Evolutionary conservation across 805 yeast genomes (phyloP), one percentile per base, ranked within the genome.

Genomic region (Kodamaea nitidulidarum): DNA sequence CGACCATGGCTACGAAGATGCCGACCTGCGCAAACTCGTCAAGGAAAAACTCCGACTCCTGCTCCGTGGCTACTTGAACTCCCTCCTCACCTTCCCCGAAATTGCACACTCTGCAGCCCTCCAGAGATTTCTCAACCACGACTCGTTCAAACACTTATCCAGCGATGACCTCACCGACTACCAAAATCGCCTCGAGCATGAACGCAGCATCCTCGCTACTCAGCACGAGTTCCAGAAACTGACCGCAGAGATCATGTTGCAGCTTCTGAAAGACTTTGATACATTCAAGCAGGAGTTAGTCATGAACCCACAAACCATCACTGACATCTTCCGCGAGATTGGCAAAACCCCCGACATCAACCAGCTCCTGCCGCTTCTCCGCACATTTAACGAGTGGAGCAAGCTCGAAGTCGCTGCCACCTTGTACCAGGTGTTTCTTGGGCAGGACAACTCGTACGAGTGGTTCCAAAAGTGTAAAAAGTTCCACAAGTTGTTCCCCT

Each of bases 321-420:
- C 75, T 2, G 64, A 71, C 14, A 56, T 91, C 8, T 81, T 91
- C 48, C 53, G 68, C 20, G 95, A 88, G 50, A 66, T 93, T 17
- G 82, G 83, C 38, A 55, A 58, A 3, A 73, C 80, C 28, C 57
- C 64, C 0, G 65, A 63, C 10, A 71, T 85, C 5, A 61, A 61
- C 9, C 77, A 84, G 7, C 65, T 88, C 35, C 76, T 91, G 4
- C 83, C 84, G 2, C 69, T 84, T 27, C 66, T 88, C 32, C 70
- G 71, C 46, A 75, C 85, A 35, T 81, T 90, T 47, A 69, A 87
- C 30, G 88, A 85, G 49, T 83, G 96, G 87, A 76, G 83, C 44
- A 79, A 88, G 44, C 75, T 91, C 8, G 91, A 88, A 55, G 60
- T 87, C 7, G 87, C 97, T 0, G 84, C 95, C 0, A 82, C 95